Evolutionary conservation across 1,284 basidiomycete genomes (phyloP).

Genomic region (Malassezia slooffiae): DNA sequence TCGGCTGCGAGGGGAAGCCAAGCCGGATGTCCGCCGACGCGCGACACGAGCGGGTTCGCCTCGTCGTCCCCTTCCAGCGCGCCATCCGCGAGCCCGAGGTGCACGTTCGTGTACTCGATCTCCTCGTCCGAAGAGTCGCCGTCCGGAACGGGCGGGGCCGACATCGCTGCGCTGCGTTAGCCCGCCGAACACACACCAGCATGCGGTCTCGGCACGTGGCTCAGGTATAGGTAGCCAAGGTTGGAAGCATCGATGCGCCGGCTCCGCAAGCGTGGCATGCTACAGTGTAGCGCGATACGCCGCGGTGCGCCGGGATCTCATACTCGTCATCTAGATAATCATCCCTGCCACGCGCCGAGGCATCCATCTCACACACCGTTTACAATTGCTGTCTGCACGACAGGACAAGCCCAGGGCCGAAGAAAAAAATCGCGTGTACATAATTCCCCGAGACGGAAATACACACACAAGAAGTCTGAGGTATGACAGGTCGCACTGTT

Average conservation of each 20-base stretch:
- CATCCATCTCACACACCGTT: neutral
- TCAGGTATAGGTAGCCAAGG: slow-evolving; percentile 40
- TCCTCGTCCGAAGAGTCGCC: slow-evolving; percentile 33
- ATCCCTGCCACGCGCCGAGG: slow-evolving; percentile 15
- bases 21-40: slow-evolving; percentile 38
- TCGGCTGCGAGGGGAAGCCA: slow-evolving; percentile 26
- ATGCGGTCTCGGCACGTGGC: neutral
- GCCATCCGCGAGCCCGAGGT: slow-evolving; percentile 41
- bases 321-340: slow-evolving; percentile 41
- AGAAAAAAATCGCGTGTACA: neutral
- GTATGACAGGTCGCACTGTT: neutral
- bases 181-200: neutral
- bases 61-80: slow-evolving; percentile 34
- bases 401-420: too few relatives aligned
- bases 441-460: neutral
- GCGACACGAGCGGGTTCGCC: slow-evolving; percentile 41
- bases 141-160: slow-evolving; percentile 10
- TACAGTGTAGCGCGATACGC: slow-evolving; percentile 3
- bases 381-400: slow-evolving; percentile 1
- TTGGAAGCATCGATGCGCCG: slow-evolving; percentile 30
- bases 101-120: slow-evolving; percentile 25
- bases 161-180: neutral
- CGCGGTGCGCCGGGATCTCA: slow-evolving; percentile 28
- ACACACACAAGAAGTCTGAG: neutral
- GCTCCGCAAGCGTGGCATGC: slow-evolving; percentile 6